These are phyloP conservation scores for Diaporthe helianthi DNA, from an alignment of 2,329 filamentous ascomycete species.

Conservation along the genomic window DNA sequence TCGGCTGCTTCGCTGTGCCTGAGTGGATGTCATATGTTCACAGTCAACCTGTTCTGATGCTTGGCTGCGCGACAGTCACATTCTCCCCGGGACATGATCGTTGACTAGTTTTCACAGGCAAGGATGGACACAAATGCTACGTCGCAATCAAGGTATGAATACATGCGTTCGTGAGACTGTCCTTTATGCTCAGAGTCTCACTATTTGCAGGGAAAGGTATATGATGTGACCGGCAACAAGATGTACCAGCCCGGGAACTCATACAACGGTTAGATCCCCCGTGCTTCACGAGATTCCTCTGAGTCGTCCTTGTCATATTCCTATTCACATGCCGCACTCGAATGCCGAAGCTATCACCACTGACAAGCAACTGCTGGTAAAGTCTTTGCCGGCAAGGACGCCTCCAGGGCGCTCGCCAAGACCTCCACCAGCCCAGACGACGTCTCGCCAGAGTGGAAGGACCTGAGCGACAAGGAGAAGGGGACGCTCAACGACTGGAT, in stretches of 20 bases:
- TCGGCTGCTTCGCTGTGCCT: not conserved
- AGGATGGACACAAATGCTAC: constrained; percentile 69
- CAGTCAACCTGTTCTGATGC: not conserved
- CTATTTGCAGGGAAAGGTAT: constrained; percentile 78
- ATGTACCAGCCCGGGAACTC: constrained; percentile 82
- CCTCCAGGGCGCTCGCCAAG: constrained; percentile 87
- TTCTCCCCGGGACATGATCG: not conserved
- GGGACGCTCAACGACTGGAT: constrained; percentile 88
- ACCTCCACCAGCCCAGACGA: constrained; percentile 89
- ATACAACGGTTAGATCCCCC: constrained; percentile 76
- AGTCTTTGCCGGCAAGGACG: constrained; percentile 97
- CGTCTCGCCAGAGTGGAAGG: constrained; percentile 81
- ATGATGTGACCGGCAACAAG: constrained; percentile 90
- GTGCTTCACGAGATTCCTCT: not conserved
- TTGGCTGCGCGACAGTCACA: not conserved
- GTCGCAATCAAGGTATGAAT: constrained; percentile 71
- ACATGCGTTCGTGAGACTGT: constrained; percentile 44
- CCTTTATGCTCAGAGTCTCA: constrained; percentile 57
- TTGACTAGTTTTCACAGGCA: constrained; percentile 54
- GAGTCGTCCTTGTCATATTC: not conserved
- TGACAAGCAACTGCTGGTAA: constrained; percentile 10
- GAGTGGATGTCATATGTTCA: not conserved
- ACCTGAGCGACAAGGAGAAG: constrained; percentile 85
- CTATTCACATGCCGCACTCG: not conserved
- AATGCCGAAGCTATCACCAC: not conserved